Evolutionary conservation across 2,329 filamentous ascomycete genomes (phyloP).

Genomic region (Ophiocordyceps polyrhachis-furcata): DNA sequence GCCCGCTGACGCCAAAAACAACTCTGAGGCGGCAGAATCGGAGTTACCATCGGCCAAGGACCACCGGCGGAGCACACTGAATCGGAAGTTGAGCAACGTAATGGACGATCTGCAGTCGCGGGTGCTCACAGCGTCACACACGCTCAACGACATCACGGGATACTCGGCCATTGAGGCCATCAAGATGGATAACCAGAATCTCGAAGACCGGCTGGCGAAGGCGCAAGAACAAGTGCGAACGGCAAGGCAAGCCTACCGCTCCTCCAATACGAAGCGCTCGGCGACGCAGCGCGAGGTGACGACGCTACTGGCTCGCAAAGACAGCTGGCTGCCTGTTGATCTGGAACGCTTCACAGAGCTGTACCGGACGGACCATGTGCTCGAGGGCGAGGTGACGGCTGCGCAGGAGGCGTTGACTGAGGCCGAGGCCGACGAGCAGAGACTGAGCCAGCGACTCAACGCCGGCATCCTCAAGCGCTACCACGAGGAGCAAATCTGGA

Average conservation of each 20-base stretch:
- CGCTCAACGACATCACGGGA: slow-evolving; percentile 84
- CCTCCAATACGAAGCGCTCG: slow-evolving; percentile 69
- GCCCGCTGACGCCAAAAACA: slow-evolving; percentile 1
- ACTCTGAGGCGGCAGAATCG: background rate
- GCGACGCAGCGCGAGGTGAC: slow-evolving; percentile 90
- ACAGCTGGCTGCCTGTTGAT: slow-evolving; percentile 72
- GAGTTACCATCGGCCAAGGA: slow-evolving; percentile 16
- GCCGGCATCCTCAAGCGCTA: slow-evolving; percentile 77
- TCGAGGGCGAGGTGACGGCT: slow-evolving; percentile 64
- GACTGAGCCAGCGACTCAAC: slow-evolving; percentile 55
- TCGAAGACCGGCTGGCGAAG: slow-evolving; percentile 37
- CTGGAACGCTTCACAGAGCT: slow-evolving; percentile 87
- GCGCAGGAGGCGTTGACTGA: slow-evolving; percentile 54
- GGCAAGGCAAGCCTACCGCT: slow-evolving; percentile 60
- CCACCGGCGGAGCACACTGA: slow-evolving; percentile 14
- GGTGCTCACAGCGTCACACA: slow-evolving; percentile 67
- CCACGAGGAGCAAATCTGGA: slow-evolving; percentile 99
- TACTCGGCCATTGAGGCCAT: slow-evolving; percentile 82
- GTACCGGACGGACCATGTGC: slow-evolving; percentile 81
- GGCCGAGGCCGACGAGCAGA: slow-evolving; percentile 65
- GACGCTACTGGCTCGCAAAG: slow-evolving; percentile 79
- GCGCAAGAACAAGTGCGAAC: slow-evolving; percentile 49
- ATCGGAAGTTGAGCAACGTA: slow-evolving; percentile 23
- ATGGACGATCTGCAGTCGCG: slow-evolving; percentile 86
- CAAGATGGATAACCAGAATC: slow-evolving; percentile 55